Evolutionary conservation across 2,329 filamentous ascomycete species (phyloP), one percentile per base, ranked within the genome.

Genomic region (Xylariaceae sp.): DNA sequence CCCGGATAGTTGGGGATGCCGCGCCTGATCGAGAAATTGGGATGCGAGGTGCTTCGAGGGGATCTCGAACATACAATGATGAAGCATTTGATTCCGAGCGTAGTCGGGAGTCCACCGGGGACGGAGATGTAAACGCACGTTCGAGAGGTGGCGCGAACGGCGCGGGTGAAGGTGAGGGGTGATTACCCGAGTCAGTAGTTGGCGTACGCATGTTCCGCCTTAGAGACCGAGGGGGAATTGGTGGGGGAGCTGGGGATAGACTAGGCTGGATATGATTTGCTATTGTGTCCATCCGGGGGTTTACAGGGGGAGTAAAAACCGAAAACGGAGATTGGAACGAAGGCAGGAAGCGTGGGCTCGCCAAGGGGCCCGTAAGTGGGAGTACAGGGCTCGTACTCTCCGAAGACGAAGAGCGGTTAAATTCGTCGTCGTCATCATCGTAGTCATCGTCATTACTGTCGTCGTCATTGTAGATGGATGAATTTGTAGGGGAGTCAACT

Each of bases 331-430:
- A 56, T 9, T 58, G 55, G 27, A 51, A 55, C 2, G 47, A 45
- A 9, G 57, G 59, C 12, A 58, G 53, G 55, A 64, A 62, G 29
- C 57, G 55, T 12, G 61, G 61, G 51, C 61, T 64, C 11, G 64
- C 65, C 1, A 67, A 55, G 2, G 64, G 66, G 0, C 66, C 66
- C 9, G 61, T 62, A 3, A 62, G 59, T 2, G 66, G 66, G 29
- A 68, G 56, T 19, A 68, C 52, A 3, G 59, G 59, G 35, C 66
- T 67, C 12, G 59, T 58, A 32, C 64, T 67, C 44, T 66, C 65
- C 12, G 62, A 64, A 1, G 64, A 67, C 1, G 47, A 40, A 6
- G 61, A 54, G 6, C 58, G 59, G 12, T 58, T 53, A 41, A 53
- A 58, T 9, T 44, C 47, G 1, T 52, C 42, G n/a, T 58, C 56